phyloP scores from a whole-genome alignment of 495 filamentous ascomycete species.

The Hypomontagnella monticulosa region DNA sequence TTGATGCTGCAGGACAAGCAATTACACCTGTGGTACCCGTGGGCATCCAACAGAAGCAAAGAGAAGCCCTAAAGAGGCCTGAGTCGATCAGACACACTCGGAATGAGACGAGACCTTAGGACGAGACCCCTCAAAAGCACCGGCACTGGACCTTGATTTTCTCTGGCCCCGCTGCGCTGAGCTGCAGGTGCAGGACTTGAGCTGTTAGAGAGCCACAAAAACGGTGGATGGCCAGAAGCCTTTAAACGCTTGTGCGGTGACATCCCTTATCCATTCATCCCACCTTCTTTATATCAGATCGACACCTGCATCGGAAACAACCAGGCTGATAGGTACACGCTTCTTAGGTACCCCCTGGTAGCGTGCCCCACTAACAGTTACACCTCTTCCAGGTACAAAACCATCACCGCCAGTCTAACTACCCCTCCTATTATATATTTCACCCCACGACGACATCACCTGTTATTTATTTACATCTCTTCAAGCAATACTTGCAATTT shows the following conservation, averaged over 20 bases:
- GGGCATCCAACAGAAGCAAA: background rate
- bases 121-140: slow-evolving; percentile 27
- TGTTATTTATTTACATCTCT: slow-evolving; percentile 8
- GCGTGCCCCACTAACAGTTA: slow-evolving; percentile 19
- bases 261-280: slow-evolving; percentile 31
- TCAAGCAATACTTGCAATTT: slow-evolving; percentile 3
- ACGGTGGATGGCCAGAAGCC: slow-evolving; percentile 23
- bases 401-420: slow-evolving; percentile 29
- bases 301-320: slow-evolving; percentile 12
- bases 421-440: slow-evolving; percentile 9
- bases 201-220: slow-evolving; percentile 30
- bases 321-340: slow-evolving; percentile 21
- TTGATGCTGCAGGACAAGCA: slow-evolving; percentile 10
- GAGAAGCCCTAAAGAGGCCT: background rate
- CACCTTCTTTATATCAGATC: slow-evolving; percentile 40
- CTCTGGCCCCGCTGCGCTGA: slow-evolving; percentile 34
- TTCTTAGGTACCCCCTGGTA: slow-evolving; percentile 22
- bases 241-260: no score
- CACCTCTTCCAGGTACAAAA: slow-evolving; percentile 20
- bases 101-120: slow-evolving; percentile 27
- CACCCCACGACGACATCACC: no score
- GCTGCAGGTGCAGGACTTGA: slow-evolving; percentile 14
- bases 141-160: background rate
- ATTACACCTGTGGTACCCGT: no score
- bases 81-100: slow-evolving; percentile 18